Base-by-base conservation (phyloP, 1,139 yeast species). In the Yamadazyma sp. region DNA sequence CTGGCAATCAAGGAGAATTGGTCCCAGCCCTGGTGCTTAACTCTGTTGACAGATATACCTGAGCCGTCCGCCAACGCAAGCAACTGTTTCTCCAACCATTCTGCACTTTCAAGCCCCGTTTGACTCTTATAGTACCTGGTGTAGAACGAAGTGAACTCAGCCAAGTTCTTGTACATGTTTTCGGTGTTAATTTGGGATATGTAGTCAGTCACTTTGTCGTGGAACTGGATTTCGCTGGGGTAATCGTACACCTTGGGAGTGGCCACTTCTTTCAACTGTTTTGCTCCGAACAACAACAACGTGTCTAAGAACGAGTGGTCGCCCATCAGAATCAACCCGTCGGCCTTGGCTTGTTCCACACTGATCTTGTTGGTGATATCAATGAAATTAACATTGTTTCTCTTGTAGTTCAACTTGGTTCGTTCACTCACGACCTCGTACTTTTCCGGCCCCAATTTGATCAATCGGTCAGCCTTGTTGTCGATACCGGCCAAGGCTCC, bases 81-180 rank as follows among this genome's bases (percentile, higher is more conserved):
- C 26, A 88, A 64, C 45, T 73, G 69, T 9, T 69, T 67, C 45
- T 67, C 69, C 41, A 91, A 68, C 94, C 96, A 87, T 40, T 73
- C 55, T 10, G 96, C 83, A 54, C 92, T 80, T 47, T 84, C 77
- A 9, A 69, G 64, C 0, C 98, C 98, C 17, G 74, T 57, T 20
- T 75, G 73, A 1, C 88, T 76, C 61, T 85, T 84, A 64, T 87
- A 89, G 58, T 85, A 87, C 44, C 98, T 75, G n/a, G 91, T 83
- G 60, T 68, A 79, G 58, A 86, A 88, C 27, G 87, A 79, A 7
- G 91, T 69, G 54, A 87, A 81, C 39, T 73, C 62, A 24, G 80
- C 78, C 58, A 87, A 69, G 50, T 77, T 77, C 23, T 64, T 62
- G 51, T 75, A 66, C 63, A 87, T 72, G 20, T 64, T 59, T 7